Base-by-base conservation (phyloP, 352 stramenopile species). In the Phytophthora fragariae region DNA sequence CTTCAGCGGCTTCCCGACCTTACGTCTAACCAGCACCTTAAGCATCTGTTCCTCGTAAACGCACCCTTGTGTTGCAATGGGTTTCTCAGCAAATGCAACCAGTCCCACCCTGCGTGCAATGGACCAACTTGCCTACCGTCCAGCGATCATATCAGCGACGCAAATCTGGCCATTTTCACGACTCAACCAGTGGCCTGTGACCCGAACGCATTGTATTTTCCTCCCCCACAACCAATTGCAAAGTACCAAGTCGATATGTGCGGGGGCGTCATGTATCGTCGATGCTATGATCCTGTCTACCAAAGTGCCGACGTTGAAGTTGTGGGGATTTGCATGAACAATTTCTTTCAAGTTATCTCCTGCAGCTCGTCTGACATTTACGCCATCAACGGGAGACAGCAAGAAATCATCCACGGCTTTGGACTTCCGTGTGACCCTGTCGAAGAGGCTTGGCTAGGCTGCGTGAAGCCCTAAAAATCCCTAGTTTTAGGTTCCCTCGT, bases 31-130 rank as follows among this genome's bases (percentile, higher is more conserved):
- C 15, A 54, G 6, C 46, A 57, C 11, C 24, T 56, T 0, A 39
- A 41, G 17, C n/a, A 24, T 4, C 5, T 73, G 14, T 5, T 66
- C 14, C 6, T 77, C 5, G 21, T 54, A 2, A 41, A 67, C 39
- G 35, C 56, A 11, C 39, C 39, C 9, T 52, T 68, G 1, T 80
- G 69, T 44, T 77, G 73, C 35, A 75, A 77, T 52, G 68, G 68
- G 1, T 80, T 75, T 29, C 35, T 80, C 2, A 55, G 63, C 1
- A 29, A 19, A 0, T 77, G 73, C 57, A 58, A 62, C n/a, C 24
- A 52, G 11, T 50, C 39, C 1, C 37, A 61, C 19, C 62, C 39
- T 9, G 27, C 47, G 0, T 69, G 62, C 53, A 57, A 15, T 15
- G 39, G 14, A n/a, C n/a, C 9, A 24, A 31, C 14, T 6, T 69